Evolutionary conservation across 2,329 filamentous ascomycete species (phyloP).

Genomic region (Aspergillus eucalypticola): DNA sequence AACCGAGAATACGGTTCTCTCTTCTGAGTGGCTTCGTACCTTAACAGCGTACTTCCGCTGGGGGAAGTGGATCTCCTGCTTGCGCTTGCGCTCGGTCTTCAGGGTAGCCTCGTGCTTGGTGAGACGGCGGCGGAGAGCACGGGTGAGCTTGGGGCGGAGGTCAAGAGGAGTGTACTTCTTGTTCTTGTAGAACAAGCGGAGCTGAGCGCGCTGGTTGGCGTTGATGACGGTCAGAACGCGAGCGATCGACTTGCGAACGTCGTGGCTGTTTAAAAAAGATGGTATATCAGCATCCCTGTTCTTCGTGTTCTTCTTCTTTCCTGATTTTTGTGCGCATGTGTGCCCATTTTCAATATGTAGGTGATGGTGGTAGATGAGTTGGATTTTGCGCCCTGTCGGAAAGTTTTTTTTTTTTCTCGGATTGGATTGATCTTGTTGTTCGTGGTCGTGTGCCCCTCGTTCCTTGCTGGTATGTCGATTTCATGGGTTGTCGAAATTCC

Average conservation of each 20-base stretch:
- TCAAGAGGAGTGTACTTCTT: conserved; percentile 99
- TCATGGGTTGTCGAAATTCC: background rate
- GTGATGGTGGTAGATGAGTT: background rate
- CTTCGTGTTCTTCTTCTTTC: background rate
- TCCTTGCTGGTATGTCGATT: background rate
- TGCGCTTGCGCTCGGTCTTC: conserved; percentile 92
- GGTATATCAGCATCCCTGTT: conserved; percentile 28
- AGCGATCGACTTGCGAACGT: conserved; percentile 99
- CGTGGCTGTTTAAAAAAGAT: conserved; percentile 66
- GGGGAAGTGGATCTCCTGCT: conserved; percentile 94
- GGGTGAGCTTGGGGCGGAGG: conserved; percentile 97
- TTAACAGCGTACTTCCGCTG: conserved; percentile 99
- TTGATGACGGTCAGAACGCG: conserved; percentile 99
- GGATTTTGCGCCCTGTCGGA: conserved; percentile 6
- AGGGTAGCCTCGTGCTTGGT: conserved; percentile 84
- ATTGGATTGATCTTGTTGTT: background rate
- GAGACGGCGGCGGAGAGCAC: conserved; percentile 93
- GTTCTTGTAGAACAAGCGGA: conserved; percentile 99
- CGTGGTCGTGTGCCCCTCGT: conserved; percentile 9
- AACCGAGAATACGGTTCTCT: too few relatives aligned
- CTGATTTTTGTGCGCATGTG: background rate
- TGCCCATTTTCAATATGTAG: background rate
- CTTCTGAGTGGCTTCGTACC: too few relatives aligned
- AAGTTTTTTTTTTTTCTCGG: background rate
- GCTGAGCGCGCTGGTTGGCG: conserved; percentile 97